These are phyloP conservation scores for Chlorociboria aeruginascens DNA, from an alignment of 495 filamentous ascomycete genomes.

Conservation along the genomic window DNA sequence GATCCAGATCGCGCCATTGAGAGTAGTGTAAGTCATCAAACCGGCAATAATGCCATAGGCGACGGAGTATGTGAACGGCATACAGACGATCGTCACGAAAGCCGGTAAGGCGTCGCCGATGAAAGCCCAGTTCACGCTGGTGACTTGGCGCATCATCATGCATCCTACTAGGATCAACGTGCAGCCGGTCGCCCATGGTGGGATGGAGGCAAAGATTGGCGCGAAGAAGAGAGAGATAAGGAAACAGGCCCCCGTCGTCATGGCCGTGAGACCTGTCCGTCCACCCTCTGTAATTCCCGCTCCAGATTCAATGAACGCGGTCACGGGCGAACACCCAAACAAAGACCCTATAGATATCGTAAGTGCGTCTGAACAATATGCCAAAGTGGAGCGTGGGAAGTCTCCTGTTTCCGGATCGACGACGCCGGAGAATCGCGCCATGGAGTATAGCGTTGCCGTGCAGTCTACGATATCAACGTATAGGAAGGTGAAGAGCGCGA, in stretches of 20 bases:
- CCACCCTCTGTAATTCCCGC: slow-evolving; percentile 77
- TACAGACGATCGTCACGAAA: slow-evolving; percentile 66
- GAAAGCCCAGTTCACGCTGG: slow-evolving; percentile 40
- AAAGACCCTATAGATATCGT: slow-evolving; percentile 65
- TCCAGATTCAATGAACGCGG: slow-evolving; percentile 73
- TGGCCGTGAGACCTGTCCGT: slow-evolving; percentile 65
- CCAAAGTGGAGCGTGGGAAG: slow-evolving; percentile 60
- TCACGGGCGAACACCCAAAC: slow-evolving; percentile 64
- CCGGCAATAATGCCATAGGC: slow-evolving; percentile 73
- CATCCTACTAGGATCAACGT: slow-evolving; percentile 61
- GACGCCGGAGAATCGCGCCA: slow-evolving; percentile 65
- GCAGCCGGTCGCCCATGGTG: slow-evolving; percentile 74
- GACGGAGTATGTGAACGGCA: slow-evolving; percentile 74
- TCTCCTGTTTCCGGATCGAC: slow-evolving; percentile 43
- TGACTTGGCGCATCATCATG: slow-evolving; percentile 44
- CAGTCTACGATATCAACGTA: slow-evolving; percentile 72
- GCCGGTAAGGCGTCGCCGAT: slow-evolving; percentile 64
- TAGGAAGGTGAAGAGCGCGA: slow-evolving; percentile 74
- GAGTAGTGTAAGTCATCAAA: slow-evolving; percentile 55
- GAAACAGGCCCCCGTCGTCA: slow-evolving; percentile 62
- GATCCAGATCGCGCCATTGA: slow-evolving; percentile 55
- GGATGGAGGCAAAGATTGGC: slow-evolving; percentile 72
- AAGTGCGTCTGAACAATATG: slow-evolving; percentile 53
- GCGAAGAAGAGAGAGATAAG: slow-evolving; percentile 72
- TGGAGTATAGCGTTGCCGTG: slow-evolving; percentile 60